A percentile compares a stretch with the other conserved stretches of the same genome.
phyloP scores from a whole-genome alignment of 306 rosid genomes.

The Oemleria cerasiformis region DNA sequence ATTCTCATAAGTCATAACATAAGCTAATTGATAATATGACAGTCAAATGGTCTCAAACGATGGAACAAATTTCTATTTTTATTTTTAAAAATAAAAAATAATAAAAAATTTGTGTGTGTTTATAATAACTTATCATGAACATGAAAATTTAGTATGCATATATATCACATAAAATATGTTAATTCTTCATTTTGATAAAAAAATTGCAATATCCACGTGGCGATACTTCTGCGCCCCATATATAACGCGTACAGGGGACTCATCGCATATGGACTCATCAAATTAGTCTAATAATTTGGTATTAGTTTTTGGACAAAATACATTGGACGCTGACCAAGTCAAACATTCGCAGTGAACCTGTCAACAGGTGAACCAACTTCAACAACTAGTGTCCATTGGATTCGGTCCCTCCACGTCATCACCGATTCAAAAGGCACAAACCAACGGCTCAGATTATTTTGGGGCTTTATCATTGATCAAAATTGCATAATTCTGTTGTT shows the following conservation, averaged over 20 bases:
- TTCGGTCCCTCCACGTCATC: slow-evolving; percentile 12
- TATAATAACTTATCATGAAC: too few relatives aligned
- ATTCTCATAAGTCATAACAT: too few relatives aligned
- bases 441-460: slow-evolving; percentile 19
- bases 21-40: too few relatives aligned
- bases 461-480: background rate
- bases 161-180: too few relatives aligned
- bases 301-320: background rate
- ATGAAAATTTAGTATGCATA: too few relatives aligned
- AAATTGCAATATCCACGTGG: background rate
- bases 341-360: slow-evolving; percentile 15
- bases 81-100: background rate
- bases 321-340: slow-evolving; percentile 28
- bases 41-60: too few relatives aligned
- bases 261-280: too few relatives aligned
- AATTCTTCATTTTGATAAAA: too few relatives aligned
- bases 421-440: background rate
- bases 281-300: background rate
- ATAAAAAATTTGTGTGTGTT: too few relatives aligned
- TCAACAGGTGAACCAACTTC: slow-evolving; percentile 41
- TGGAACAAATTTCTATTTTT: background rate
- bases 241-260: background rate
- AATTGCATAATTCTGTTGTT: background rate
- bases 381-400: slow-evolving; percentile 24
- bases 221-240: background rate